These are phyloP conservation scores for Desmodesmus armatus DNA, from an alignment of 139 green algal genomes.

Conservation along the genomic window DNA sequence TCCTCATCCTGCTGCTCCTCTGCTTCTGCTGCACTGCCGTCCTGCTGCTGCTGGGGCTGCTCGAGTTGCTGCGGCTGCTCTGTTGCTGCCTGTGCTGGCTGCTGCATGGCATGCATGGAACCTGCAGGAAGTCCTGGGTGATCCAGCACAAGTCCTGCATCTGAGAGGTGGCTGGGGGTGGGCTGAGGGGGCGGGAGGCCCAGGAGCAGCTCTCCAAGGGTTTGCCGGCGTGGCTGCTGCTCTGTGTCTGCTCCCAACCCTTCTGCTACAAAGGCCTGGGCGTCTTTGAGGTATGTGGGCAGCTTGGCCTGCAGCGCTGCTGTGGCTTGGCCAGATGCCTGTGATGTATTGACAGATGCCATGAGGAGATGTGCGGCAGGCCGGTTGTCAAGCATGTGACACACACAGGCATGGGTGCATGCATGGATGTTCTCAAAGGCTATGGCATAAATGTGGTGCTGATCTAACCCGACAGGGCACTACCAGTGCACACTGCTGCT, in stretches of 20 bases:
- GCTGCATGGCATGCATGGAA: not conserved
- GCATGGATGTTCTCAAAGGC: not conserved
- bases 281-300: not conserved
- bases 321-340: not conserved
- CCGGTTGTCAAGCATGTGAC: not conserved
- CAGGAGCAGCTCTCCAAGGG: constrained; percentile 33
- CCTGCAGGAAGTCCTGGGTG: not conserved
- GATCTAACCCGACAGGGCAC: not conserved
- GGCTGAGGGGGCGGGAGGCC: constrained; percentile 40
- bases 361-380: not conserved
- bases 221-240: constrained; percentile 16
- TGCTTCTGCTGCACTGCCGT: too few species aligned
- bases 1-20: constrained; percentile 15
- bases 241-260: constrained; percentile 13
- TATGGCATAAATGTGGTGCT: too few species aligned
- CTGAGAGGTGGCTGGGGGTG: constrained; percentile 23
- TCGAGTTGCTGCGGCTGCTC: constrained; percentile 8
- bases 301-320: constrained; percentile 21
- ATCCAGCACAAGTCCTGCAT: constrained; percentile 43
- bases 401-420: not conserved
- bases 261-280: not conserved
- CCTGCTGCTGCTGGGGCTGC: not conserved
- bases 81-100: not conserved
- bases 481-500: not conserved
- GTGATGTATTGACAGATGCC: not conserved